phyloP scores from a whole-genome alignment of 768 basidiomycete genomes.

The Boletus eberwhitei region DNA sequence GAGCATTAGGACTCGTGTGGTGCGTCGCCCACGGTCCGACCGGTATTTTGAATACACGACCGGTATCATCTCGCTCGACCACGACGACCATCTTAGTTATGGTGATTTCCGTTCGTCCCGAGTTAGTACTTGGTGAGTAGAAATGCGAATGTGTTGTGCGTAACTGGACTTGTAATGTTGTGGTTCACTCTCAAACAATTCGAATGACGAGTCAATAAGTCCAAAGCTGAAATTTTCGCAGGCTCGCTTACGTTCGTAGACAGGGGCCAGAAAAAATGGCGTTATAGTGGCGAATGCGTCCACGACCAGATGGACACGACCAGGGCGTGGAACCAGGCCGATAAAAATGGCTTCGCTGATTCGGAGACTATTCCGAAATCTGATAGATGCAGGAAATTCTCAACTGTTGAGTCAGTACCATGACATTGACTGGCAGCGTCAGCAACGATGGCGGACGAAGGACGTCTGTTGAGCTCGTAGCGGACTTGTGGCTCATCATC shows the following conservation, averaged over 20 bases:
- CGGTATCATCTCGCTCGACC: slow-evolving; percentile 21
- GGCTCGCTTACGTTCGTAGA: neutral
- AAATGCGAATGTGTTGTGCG: neutral
- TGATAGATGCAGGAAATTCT: neutral
- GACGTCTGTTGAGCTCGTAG: slow-evolving; percentile 15
- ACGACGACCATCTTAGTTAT: slow-evolving; percentile 8
- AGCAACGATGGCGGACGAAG: neutral
- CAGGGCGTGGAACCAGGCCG: slow-evolving; percentile 3
- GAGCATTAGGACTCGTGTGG: neutral
- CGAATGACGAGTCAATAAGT: too few species aligned
- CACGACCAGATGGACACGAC: slow-evolving; percentile 1
- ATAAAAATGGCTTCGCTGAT: slow-evolving; percentile 8
- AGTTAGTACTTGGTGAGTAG: neutral
- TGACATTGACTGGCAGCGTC: neutral
- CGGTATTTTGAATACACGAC: slow-evolving; percentile 19
- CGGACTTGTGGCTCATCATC: slow-evolving; percentile 29
- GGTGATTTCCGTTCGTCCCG: neutral
- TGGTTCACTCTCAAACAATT: too few species aligned
- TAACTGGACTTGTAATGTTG: neutral
- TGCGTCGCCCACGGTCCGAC: neutral
- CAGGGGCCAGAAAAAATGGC: slow-evolving; percentile 15
- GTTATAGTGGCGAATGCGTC: slow-evolving; percentile 18
- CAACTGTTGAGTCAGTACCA: neutral
- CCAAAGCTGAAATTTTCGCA: slow-evolving; percentile 1
- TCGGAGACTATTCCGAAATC: neutral